Evolutionary conservation across 257 asterid species (phyloP), one percentile per base, ranked within the genome.

Genomic region (Misopates orontium): DNA sequence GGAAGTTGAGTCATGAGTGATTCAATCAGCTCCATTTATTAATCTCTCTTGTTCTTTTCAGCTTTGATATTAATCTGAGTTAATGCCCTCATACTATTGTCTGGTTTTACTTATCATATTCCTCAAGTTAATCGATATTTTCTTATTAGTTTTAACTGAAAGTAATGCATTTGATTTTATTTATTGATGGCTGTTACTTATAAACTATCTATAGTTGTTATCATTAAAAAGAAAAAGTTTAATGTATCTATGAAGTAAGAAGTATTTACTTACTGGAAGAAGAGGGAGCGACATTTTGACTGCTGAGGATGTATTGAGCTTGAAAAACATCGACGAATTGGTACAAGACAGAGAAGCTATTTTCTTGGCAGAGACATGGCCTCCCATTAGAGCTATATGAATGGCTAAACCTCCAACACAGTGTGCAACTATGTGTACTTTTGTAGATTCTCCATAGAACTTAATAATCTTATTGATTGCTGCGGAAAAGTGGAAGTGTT

Each of bases 251-350:
- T 45, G 51, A 45, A 14, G 3, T 13, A 10, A 15, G 14, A 9
- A 42, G 22, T 15, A 32, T 1, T 19, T 11, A 39, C 82, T 84
- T 75, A 82, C 88, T 10, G 84, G 86, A 42, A 78, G 25, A 41
- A 82, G 85, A 21, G 86, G 88, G 20, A 82, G 88, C 91, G 86
- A 73, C 80, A 84, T 74, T 71, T 84, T 84, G 78, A 78, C 20
- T 10, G 8, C 66, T 5, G 88, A 79, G 23, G 73, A 79, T 22
- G 77, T 28, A 4, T 80, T 82, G 69, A 84, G 68, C 54, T 82
- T 82, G 39, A 77, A 84, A 21, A 77, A 84, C 88, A 84, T 82
- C n/a, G 86, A 82, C 32, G 88, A 82, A 68, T 75, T 84, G 56
- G 84, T 79, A 56, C 88, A 84, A 20, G 85, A 77, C 36, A 84